Percentiles rank a stretch among this genome's conserved stretches.
Evolutionary conservation across 2,329 filamentous ascomycete genomes (phyloP).

Genomic region (Botrytis sinoallii): DNA sequence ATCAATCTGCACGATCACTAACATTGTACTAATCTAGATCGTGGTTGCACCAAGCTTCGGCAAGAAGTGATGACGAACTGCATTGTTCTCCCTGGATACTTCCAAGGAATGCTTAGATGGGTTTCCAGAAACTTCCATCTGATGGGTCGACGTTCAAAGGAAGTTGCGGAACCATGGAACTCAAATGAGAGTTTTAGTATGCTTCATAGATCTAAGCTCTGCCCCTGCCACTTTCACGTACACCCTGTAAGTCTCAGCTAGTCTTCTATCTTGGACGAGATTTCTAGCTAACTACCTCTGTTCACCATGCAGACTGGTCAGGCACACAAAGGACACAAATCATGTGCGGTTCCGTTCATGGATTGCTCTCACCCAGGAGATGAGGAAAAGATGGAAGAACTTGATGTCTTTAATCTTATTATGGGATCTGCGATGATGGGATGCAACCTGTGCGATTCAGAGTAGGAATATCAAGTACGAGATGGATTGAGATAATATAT

Average conservation of each 20-base stretch:
- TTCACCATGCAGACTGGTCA: background rate
- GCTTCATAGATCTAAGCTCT: conserved; percentile 19
- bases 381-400: background rate
- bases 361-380: conserved; percentile 13
- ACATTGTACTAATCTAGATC: conserved; percentile 1
- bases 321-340: conserved; percentile 21
- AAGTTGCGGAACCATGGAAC: conserved; percentile 14
- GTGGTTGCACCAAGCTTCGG: conserved; percentile 23
- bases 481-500: background rate
- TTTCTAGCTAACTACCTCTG: background rate
- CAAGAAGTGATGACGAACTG: conserved; percentile 22
- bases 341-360: conserved; percentile 1
- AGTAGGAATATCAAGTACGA: background rate
- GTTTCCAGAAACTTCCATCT: conserved; percentile 23
- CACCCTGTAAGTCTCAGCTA: conserved; percentile 13
- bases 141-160: conserved; percentile 20
- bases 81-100: conserved; percentile 16
- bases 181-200: conserved; percentile 21
- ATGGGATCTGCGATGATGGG: background rate
- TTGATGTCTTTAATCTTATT: background rate
- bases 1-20: background rate
- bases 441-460: background rate
- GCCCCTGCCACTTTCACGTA: conserved; percentile 23
- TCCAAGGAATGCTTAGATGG: conserved; percentile 26
- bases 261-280: too few relatives aligned